phyloP scores from a whole-genome alignment of 192 early-diverging fungal species.

The Rhizoclosmatium sp. region DNA sequence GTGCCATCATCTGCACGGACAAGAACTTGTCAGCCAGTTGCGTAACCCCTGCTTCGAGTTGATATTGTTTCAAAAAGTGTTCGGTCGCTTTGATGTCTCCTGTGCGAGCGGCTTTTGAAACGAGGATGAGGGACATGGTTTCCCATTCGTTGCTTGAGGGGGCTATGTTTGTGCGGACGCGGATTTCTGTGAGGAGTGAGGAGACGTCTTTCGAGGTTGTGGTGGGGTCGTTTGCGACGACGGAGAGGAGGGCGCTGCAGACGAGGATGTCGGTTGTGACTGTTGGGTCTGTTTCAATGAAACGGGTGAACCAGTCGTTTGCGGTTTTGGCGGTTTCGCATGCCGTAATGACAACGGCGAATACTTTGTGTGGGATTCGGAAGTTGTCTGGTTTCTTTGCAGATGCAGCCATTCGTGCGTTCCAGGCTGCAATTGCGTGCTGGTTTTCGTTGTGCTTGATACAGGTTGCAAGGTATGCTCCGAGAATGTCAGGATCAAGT shows the following conservation, averaged over 20 bases:
- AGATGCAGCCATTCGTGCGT: no score
- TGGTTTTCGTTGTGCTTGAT: no score
- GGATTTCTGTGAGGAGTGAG: background rate
- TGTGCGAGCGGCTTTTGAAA: background rate
- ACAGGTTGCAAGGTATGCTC: no score
- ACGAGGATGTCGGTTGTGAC: background rate
- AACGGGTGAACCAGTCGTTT: background rate
- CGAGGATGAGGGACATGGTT: background rate
- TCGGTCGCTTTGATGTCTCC: background rate
- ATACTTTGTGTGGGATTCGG: background rate
- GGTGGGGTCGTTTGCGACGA: background rate
- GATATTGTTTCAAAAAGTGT: background rate
- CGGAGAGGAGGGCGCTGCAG: background rate
- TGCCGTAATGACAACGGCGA: background rate
- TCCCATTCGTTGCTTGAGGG: background rate
- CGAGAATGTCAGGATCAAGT: no score
- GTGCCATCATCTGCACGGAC: conserved; percentile 4
- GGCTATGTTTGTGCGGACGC: background rate
- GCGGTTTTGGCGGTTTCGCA: background rate
- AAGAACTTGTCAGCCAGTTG: background rate
- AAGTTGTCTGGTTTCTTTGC: no score
- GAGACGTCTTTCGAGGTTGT: background rate
- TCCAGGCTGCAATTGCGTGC: no score
- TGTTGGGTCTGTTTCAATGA: background rate
- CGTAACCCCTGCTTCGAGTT: background rate